Percentiles rank a stretch among this genome's conserved stretches.
These are phyloP conservation scores for Russula sp. DNA, from an alignment of 768 basidiomycete species.

Conservation along the genomic window DNA sequence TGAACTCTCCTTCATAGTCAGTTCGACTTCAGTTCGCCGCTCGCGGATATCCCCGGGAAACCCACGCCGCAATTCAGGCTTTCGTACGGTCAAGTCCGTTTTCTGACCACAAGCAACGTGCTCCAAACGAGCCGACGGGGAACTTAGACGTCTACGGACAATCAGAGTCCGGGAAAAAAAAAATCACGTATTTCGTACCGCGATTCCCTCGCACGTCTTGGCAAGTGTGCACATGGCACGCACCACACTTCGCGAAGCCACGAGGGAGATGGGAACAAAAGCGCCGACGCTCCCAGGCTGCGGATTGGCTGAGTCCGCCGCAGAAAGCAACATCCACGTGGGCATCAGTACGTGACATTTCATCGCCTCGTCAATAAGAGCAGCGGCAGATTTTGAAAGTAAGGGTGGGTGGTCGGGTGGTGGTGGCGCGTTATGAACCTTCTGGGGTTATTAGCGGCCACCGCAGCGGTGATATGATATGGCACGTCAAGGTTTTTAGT, in stretches of 20 bases:
- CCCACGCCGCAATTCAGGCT: neutral
- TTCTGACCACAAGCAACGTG: neutral
- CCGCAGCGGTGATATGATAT: neutral
- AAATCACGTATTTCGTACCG: neutral
- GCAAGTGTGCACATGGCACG: neutral
- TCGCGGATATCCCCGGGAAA: neutral
- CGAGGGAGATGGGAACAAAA: neutral
- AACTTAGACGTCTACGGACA: neutral
- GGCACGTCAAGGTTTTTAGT: neutral
- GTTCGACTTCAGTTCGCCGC: neutral
- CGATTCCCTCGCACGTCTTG: neutral
- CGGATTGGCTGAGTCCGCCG: neutral
- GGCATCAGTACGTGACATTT: neutral
- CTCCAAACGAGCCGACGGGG: neutral
- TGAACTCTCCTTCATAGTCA: neutral
- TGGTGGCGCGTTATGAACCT: neutral
- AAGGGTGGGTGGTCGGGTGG: neutral
- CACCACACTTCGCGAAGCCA: constrained; percentile 15
- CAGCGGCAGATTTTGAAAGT: neutral
- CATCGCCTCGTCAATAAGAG: neutral
- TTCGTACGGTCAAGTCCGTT: neutral
- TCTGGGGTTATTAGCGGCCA: neutral
- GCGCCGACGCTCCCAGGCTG: neutral
- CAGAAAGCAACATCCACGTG: neutral
- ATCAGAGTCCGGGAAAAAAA: neutral